Conservation (phyloP, 495 filamentous ascomycete genomes). For the Penicillium cataractarum region DNA sequence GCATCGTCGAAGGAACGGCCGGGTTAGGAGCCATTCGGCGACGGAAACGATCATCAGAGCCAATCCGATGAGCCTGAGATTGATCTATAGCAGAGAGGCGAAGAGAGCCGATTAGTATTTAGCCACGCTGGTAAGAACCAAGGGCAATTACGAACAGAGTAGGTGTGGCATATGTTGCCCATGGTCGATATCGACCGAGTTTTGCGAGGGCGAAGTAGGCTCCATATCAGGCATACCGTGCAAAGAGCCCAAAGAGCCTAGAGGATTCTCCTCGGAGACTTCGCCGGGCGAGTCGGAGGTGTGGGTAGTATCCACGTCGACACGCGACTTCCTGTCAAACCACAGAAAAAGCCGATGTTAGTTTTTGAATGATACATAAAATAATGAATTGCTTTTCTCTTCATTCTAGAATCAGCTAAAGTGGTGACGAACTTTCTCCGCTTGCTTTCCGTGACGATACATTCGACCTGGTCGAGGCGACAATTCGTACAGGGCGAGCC, state of each 20-base stretch:
- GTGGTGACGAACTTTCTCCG: constrained; percentile 65
- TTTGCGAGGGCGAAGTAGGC: constrained; percentile 46
- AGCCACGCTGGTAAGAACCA: background rate
- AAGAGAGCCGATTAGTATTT: background rate
- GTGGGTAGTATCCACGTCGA: constrained; percentile 40
- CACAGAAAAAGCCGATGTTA: constrained; percentile 21
- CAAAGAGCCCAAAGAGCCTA: constrained; percentile 34
- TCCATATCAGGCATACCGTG: constrained; percentile 36
- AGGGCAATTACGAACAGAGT: constrained; percentile 41
- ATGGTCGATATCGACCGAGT: constrained; percentile 46
- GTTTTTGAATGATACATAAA: constrained; percentile 6
- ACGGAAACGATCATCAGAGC: constrained; percentile 37
- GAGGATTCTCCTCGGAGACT: constrained; percentile 40
- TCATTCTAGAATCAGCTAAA: background rate
- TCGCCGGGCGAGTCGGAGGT: constrained; percentile 44
- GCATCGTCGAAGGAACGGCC: constrained; percentile 42
- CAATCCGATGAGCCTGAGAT: constrained; percentile 40
- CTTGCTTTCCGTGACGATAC: constrained; percentile 87
- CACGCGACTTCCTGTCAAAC: constrained; percentile 47
- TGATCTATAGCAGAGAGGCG: constrained; percentile 34
- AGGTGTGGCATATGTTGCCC: constrained; percentile 55
- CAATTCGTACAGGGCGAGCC: constrained; percentile 90
- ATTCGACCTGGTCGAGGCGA: constrained; percentile 83
- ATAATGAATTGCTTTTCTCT: constrained; percentile 9
- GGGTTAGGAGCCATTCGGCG: constrained; percentile 44